Conservation (phyloP, 2,329 filamentous ascomycete genomes). For the Rutstroemia sydowiana region DNA sequence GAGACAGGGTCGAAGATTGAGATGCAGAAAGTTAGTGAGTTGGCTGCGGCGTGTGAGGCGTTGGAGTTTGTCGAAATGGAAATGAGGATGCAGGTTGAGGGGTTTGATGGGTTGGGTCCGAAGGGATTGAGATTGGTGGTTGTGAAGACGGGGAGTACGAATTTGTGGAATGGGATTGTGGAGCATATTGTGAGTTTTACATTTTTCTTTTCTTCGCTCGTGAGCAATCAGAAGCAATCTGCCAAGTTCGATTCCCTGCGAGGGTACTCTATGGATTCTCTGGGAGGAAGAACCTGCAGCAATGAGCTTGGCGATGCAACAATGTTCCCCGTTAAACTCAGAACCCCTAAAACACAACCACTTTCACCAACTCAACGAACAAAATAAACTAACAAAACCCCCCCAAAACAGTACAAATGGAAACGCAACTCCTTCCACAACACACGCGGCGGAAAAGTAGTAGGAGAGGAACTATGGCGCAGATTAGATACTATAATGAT, state of each 20-base stretch:
- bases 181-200: conserved; percentile 6
- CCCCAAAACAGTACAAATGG: conserved; percentile 5
- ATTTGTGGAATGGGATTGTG: conserved; percentile 8
- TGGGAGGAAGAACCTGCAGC: too few relatives aligned
- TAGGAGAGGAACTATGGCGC: conserved; percentile 1
- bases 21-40: conserved; percentile 7
- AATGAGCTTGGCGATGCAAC: too few relatives aligned
- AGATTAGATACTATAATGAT: conserved; percentile 1
- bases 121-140: conserved; percentile 1
- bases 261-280: too few relatives aligned
- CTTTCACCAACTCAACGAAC: too few relatives aligned
- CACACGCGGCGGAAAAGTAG: conserved; percentile 1
- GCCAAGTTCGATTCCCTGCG: too few relatives aligned
- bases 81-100: neutral
- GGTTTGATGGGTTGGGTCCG: conserved; percentile 2
- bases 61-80: conserved; percentile 8
- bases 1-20: neutral
- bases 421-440: conserved; percentile 7
- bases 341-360: neutral
- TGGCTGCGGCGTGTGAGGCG: conserved; percentile 1
- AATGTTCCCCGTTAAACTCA: neutral
- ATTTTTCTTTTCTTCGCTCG: neutral
- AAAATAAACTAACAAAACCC: neutral
- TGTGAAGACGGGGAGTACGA: conserved; percentile 2
- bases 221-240: too few relatives aligned